Evolutionary conservation across 73 alveolate genomes (phyloP).

Genomic region (Tetrahymena borealis): DNA sequence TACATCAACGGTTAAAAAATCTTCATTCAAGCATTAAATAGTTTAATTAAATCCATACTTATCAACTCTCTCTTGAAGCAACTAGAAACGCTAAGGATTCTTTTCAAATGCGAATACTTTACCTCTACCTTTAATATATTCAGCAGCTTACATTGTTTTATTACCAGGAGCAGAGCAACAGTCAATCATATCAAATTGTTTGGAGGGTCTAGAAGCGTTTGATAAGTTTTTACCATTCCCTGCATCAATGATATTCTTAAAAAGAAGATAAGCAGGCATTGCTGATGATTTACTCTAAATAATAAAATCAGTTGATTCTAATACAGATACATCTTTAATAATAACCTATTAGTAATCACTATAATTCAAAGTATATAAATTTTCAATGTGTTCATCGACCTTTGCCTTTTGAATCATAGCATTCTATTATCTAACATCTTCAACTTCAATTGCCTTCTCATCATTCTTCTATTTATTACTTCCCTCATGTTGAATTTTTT

Average conservation of each 20-base stretch:
- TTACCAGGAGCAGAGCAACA: constrained; percentile 48
- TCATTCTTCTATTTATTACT: neutral
- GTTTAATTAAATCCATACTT: constrained; percentile 13
- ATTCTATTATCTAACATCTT: neutral
- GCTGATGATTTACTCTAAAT: constrained; percentile 41
- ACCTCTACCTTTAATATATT: constrained; percentile 20
- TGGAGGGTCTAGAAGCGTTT: neutral
- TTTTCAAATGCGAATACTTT: constrained; percentile 32
- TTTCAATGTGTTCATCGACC: constrained; percentile 15
- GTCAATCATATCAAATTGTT: constrained; percentile 19
- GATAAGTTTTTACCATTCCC: neutral
- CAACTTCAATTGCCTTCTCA: neutral
- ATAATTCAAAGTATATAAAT: constrained; percentile 17
- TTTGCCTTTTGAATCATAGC: neutral
- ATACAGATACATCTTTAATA: neutral
- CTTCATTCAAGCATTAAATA: constrained; percentile 4
- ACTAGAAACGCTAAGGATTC: constrained; percentile 16
- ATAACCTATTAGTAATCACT: neutral
- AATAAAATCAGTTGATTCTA: neutral
- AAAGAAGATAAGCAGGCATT: constrained; percentile 30
- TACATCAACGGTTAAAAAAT: constrained; percentile 14
- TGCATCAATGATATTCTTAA: constrained; percentile 4
- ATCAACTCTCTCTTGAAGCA: constrained; percentile 3
- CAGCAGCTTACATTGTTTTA: constrained; percentile 29
- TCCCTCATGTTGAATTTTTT: neutral